Evolutionary conservation across 768 basidiomycete species (phyloP), one percentile per base, ranked within the genome.

Genomic region (Suillus cothurnatus): DNA sequence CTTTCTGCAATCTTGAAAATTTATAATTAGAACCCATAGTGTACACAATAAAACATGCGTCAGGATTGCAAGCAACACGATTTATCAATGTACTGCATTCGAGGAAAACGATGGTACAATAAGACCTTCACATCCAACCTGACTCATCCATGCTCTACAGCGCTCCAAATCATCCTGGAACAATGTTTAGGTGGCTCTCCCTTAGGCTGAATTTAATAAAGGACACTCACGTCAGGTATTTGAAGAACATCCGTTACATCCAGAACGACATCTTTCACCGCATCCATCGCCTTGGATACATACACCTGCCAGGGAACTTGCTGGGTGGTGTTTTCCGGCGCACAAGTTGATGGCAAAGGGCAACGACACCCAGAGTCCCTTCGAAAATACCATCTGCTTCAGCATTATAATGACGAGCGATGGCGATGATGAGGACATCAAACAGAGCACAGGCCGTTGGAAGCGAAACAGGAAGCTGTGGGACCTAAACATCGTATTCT

Each of bases 401-500:
- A 15, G 69, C 72, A 58, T 78, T 76, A 63, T 81, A 80, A 31
- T 79, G 74, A n/a, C 69, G 56, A 12, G 76, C 72, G 12, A 88
- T 72, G 11, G 79, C 74, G 9, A 76, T 69, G 7, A 81, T 57
- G 21, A 87, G 71, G 4, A 82, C 80, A 2, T 85, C 81, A 9
- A 85, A 70, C 2, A 91, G 69, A 3, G 85, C 84, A 11, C 82
- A 81, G 0, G 79, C 81, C 0, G 89, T 87, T 15, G 90, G 80
- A 17, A 85, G 70, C 17, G 85, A 85, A 15, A 87, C 67, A 4
- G 84, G 82, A 69, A 83, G 87, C 56, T 77, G 80, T 61, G 87
- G 72, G 53, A 87, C 76, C 32, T 34, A 34, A n/a, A n/a, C n/a
- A n/a, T n/a, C n/a, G n/a, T n/a, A n/a, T n/a, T 60, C 67, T 61